These are phyloP conservation scores for Neocucurbitaria cava DNA, from an alignment of 2,329 filamentous ascomycete genomes.

Conservation along the genomic window DNA sequence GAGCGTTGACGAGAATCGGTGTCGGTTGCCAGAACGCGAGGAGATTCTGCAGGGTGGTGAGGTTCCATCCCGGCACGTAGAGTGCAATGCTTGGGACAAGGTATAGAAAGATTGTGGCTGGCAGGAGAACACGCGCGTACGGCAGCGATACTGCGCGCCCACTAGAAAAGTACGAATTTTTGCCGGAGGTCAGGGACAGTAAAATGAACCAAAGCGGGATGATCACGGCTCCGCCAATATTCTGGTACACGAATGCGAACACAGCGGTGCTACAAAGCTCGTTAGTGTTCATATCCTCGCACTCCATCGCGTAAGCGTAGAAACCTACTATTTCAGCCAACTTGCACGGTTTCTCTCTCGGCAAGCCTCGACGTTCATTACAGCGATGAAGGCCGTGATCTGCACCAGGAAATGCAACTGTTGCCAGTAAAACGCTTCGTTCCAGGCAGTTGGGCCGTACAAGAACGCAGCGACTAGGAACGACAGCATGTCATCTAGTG, in stretches of 20 bases:
- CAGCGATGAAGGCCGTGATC: slow-evolving; percentile 7
- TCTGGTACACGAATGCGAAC: slow-evolving; percentile 20
- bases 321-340: slow-evolving; percentile 27
- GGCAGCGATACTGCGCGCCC: slow-evolving; percentile 18
- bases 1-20: slow-evolving; percentile 20
- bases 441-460: slow-evolving; percentile 12
- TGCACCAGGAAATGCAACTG: slow-evolving; percentile 22
- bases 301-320: neutral
- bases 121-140: slow-evolving; percentile 21
- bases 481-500: slow-evolving; percentile 13
- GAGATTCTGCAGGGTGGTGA: slow-evolving; percentile 7
- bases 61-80: slow-evolving; percentile 7
- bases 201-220: slow-evolving; percentile 21
- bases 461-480: slow-evolving; percentile 22
- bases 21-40: slow-evolving; percentile 24
- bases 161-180: slow-evolving; percentile 18
- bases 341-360: slow-evolving; percentile 19
- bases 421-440: slow-evolving; percentile 24
- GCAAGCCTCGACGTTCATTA: slow-evolving; percentile 24
- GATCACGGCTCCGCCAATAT: slow-evolving; percentile 18
- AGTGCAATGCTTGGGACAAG: slow-evolving; percentile 20
- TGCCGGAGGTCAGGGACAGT: slow-evolving; percentile 12
- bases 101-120: slow-evolving; percentile 14
- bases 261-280: slow-evolving; percentile 9
- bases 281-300: neutral